Conservation (phyloP, 495 filamentous ascomycete species). For the Extremus antarcticus region DNA sequence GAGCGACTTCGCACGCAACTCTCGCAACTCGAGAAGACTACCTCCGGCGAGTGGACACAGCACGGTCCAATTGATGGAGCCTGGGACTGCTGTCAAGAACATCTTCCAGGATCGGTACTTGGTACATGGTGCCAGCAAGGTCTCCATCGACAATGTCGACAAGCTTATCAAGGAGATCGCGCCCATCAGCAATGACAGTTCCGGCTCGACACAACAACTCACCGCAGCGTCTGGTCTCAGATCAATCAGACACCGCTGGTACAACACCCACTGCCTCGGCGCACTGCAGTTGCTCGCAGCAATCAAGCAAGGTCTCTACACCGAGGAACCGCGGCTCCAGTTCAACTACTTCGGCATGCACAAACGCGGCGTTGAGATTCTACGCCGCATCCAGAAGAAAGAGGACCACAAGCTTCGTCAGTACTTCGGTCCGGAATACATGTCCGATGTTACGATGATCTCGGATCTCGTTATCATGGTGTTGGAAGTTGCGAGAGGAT, state of each 20-base stretch:
- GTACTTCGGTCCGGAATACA: not conserved
- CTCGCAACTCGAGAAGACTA: not conserved
- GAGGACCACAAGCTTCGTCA: not conserved
- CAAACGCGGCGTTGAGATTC: not conserved
- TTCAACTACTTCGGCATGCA: slow-evolving; percentile 1
- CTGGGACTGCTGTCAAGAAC: not conserved
- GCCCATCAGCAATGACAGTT: not conserved
- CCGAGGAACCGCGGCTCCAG: not conserved
- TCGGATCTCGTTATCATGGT: not conserved
- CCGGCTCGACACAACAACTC: not conserved
- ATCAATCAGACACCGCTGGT: not conserved
- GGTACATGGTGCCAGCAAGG: not conserved
- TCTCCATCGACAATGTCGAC: not conserved
- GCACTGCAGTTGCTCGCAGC: not conserved
- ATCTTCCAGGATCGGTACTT: not conserved
- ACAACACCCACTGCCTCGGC: not conserved
- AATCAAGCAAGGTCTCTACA: not conserved
- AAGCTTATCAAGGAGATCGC: not conserved
- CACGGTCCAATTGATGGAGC: not conserved
- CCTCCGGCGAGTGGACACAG: not conserved
- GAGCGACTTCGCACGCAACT: not conserved
- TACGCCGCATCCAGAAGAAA: not conserved
- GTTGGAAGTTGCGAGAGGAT: not conserved
- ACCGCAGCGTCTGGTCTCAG: not conserved
- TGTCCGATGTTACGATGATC: not conserved